Percentiles rank a stretch among this genome's conserved stretches.
Evolutionary conservation across 2,329 filamentous ascomycete genomes (phyloP).

Genomic region (Colletotrichum brevisporum): DNA sequence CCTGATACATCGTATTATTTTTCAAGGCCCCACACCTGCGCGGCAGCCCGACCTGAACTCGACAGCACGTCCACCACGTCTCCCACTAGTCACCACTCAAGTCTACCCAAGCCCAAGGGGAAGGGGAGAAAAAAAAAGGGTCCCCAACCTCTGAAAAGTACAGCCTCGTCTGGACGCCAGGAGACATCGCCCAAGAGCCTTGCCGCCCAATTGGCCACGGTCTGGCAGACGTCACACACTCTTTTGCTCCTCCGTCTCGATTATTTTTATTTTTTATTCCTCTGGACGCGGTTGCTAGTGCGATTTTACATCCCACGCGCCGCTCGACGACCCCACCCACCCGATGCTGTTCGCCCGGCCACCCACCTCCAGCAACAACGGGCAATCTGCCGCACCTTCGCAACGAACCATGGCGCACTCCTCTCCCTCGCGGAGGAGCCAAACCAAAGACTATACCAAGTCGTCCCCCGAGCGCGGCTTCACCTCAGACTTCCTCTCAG

Average conservation of each 20-base stretch:
- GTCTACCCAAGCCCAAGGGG: background rate
- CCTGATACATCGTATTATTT: conserved; percentile 40
- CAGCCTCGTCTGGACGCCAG: conserved; percentile 36
- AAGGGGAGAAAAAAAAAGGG: conserved; percentile 1
- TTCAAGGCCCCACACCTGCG: conserved; percentile 34
- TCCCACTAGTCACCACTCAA: conserved; percentile 7
- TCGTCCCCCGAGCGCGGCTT: conserved; percentile 62
- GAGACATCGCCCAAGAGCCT: conserved; percentile 26
- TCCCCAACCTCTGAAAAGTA: conserved; percentile 10
- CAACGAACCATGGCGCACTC: conserved; percentile 58
- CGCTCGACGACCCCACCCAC: conserved; percentile 27
- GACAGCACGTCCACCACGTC: background rate
- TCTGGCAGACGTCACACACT: conserved; percentile 25
- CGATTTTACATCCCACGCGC: conserved; percentile 29
- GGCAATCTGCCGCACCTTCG: conserved; percentile 10
- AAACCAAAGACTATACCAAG: conserved; percentile 50
- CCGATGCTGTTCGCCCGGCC: conserved; percentile 35
- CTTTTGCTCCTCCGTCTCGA: conserved; percentile 1
- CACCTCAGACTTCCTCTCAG: conserved; percentile 72
- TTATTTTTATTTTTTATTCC: conserved; percentile 8
- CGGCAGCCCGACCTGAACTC: conserved; percentile 25
- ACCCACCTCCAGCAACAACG: conserved; percentile 22
- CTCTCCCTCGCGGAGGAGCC: conserved; percentile 55
- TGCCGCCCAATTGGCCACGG: conserved; percentile 5
- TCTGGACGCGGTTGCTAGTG: conserved; percentile 18